phyloP scores from a whole-genome alignment of 2,329 filamentous ascomycete genomes.

The Chaetomium sp. region DNA sequence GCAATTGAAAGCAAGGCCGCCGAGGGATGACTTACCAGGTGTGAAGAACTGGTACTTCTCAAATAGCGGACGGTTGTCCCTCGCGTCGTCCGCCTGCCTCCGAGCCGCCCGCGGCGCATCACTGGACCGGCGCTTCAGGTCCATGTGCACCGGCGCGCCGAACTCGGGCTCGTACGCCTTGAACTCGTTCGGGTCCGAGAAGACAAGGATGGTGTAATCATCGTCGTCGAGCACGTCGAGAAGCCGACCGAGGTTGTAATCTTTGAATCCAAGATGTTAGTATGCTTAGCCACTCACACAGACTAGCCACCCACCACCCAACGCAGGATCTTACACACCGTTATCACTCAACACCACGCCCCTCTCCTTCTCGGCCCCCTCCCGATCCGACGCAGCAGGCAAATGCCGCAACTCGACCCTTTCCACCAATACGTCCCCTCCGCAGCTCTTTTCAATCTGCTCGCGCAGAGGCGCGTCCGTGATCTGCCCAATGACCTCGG shows the following conservation, averaged over 20 bases:
- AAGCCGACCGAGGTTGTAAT: conserved; percentile 45
- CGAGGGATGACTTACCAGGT: conserved; percentile 54
- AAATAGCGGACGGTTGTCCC: conserved; percentile 55
- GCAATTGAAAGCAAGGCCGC: background rate
- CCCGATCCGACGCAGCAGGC: conserved; percentile 24
- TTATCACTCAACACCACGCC: conserved; percentile 42
- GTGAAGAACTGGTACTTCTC: conserved; percentile 94
- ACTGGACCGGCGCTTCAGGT: conserved; percentile 59
- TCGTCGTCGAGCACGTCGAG: conserved; percentile 37
- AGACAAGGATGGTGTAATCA: conserved; percentile 69
- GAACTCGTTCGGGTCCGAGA: conserved; percentile 52
- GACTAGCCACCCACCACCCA: background rate
- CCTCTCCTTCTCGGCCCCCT: conserved; percentile 42
- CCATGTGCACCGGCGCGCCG: conserved; percentile 57
- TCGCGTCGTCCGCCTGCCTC: conserved; percentile 36
- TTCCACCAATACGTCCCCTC: conserved; percentile 33
- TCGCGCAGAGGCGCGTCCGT: conserved; percentile 36
- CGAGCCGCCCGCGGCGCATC: conserved; percentile 20
- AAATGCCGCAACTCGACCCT: conserved; percentile 38
- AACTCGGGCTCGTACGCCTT: conserved; percentile 60
- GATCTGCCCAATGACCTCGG: conserved; percentile 51
- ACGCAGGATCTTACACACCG: conserved; percentile 32
- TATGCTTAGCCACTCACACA: background rate
- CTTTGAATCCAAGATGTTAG: conserved; percentile 28
- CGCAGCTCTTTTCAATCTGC: conserved; percentile 44